Conservation (phyloP, 1,139 yeast species). For the Kodamaea anthophila region DNA sequence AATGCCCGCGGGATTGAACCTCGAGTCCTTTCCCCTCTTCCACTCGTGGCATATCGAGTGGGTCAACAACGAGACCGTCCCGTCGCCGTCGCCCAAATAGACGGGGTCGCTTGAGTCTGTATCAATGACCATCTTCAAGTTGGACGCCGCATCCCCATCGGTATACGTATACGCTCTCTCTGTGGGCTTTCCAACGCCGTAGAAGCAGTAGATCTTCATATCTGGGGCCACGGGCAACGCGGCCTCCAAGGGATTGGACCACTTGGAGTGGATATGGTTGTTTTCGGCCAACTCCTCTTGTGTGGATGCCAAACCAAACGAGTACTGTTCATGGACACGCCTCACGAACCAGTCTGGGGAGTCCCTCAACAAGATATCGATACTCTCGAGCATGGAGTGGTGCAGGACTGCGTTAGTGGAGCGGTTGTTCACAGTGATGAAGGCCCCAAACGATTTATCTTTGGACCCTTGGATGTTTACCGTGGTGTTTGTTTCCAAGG, state of each 20-base stretch:
- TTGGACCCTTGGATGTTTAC: slow-evolving; percentile 26
- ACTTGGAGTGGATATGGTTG: slow-evolving; percentile 64
- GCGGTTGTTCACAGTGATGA: slow-evolving; percentile 55
- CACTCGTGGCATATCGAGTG: slow-evolving; percentile 80
- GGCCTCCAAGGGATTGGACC: slow-evolving; percentile 92
- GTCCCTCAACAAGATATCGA: slow-evolving; percentile 56
- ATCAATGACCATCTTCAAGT: slow-evolving; percentile 65
- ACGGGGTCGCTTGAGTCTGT: slow-evolving; percentile 56
- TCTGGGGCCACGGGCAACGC: slow-evolving; percentile 91
- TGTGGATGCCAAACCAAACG: slow-evolving; percentile 68
- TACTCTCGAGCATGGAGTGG: slow-evolving; percentile 58
- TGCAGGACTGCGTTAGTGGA: background rate
- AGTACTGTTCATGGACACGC: slow-evolving; percentile 63
- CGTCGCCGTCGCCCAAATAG: slow-evolving; percentile 87
- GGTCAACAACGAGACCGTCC: slow-evolving; percentile 82
- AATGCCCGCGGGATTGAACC: slow-evolving; percentile 76
- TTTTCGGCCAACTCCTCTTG: slow-evolving; percentile 54
- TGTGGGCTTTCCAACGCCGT: slow-evolving; percentile 94
- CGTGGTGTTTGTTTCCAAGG: slow-evolving; percentile 18
- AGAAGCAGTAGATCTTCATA: slow-evolving; percentile 81
- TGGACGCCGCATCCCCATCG: slow-evolving; percentile 48
- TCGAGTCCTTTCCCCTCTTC: slow-evolving; percentile 57
- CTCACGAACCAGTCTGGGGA: slow-evolving; percentile 74
- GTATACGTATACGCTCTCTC: slow-evolving; percentile 86
- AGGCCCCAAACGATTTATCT: slow-evolving; percentile 61